Conservation (phyloP, 2,329 filamentous ascomycete genomes). For the Botrytis paeoniae region DNA sequence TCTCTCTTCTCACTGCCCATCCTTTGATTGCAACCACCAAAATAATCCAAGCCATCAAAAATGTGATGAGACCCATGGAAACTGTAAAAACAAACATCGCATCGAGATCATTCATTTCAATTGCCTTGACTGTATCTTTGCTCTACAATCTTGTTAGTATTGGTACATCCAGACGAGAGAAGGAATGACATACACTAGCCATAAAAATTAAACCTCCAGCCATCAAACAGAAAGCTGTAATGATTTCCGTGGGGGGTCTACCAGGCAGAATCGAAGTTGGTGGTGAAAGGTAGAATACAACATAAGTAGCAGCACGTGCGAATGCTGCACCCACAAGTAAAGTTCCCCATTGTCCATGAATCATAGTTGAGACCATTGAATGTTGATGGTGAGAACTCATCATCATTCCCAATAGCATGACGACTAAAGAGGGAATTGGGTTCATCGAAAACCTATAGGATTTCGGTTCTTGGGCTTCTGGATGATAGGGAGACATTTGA, state of each 20-base stretch:
- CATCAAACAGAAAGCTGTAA: constrained; percentile 82
- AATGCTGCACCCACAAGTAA: constrained; percentile 79
- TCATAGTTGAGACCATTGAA: constrained; percentile 82
- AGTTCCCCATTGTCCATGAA: constrained; percentile 91
- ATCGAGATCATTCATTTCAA: constrained; percentile 74
- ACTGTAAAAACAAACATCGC: constrained; percentile 94
- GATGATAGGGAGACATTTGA: constrained; percentile 41
- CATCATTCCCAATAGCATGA: constrained; percentile 85
- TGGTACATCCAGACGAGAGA: neutral
- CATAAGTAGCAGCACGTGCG: constrained; percentile 74
- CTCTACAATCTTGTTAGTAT: constrained; percentile 48
- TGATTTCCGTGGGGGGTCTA: constrained; percentile 84
- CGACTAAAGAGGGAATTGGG: constrained; percentile 81
- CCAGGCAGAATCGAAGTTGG: constrained; percentile 77
- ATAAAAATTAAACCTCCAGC: constrained; percentile 89
- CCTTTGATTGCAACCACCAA: constrained; percentile 80
- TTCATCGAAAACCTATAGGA: constrained; percentile 78
- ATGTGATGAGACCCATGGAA: constrained; percentile 75
- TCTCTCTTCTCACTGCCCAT: constrained; percentile 62
- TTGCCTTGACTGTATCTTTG: constrained; percentile 70
- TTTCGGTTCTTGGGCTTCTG: constrained; percentile 52
- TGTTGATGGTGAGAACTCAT: constrained; percentile 82
- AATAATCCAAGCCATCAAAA: constrained; percentile 84
- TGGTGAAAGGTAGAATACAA: constrained; percentile 74
- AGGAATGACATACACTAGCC: constrained; percentile 64